Conservation (phyloP, 2,329 filamentous ascomycete genomes). For the Arachnopeziza araneosa region DNA sequence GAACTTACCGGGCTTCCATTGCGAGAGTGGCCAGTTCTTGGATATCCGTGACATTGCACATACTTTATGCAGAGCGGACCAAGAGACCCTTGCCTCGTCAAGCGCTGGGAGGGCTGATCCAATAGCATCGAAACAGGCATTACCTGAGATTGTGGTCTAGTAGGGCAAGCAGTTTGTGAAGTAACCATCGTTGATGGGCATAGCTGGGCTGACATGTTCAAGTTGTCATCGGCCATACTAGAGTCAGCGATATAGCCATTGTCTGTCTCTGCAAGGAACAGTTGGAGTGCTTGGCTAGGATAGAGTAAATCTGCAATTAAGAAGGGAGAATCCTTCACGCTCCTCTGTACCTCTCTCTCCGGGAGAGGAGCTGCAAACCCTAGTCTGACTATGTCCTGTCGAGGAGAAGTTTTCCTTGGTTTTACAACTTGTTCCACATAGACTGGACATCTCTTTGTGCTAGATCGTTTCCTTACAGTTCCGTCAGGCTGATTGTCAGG, state of each 20-base stretch:
- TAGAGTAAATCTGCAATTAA: constrained; percentile 14
- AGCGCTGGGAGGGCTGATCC: not conserved
- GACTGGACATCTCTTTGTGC: not conserved
- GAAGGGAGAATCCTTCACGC: constrained; percentile 19
- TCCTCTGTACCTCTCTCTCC: constrained; percentile 2
- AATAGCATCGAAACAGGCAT: not conserved
- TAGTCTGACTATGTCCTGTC: not conserved
- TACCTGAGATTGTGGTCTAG: not conserved
- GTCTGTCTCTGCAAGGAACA: constrained; percentile 13
- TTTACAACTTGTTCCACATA: not conserved
- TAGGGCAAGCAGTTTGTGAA: not conserved
- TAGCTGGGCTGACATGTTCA: not conserved
- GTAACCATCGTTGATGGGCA: not conserved
- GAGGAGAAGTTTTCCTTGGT: not conserved
- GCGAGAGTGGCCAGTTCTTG: constrained; percentile 20
- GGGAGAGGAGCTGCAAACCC: not conserved
- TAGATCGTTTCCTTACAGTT: not conserved
- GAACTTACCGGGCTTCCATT: constrained; percentile 17
- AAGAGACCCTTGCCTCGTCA: not conserved
- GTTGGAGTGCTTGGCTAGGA: not conserved
- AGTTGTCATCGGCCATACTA: constrained; percentile 11
- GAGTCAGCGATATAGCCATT: constrained; percentile 19
- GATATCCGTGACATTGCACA: constrained; percentile 24
- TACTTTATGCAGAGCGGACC: not conserved
- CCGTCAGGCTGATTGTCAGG: not conserved